These are phyloP conservation scores for Thymus quinquecostatus DNA, from an alignment of 257 asterid genomes.

Conservation along the genomic window DNA sequence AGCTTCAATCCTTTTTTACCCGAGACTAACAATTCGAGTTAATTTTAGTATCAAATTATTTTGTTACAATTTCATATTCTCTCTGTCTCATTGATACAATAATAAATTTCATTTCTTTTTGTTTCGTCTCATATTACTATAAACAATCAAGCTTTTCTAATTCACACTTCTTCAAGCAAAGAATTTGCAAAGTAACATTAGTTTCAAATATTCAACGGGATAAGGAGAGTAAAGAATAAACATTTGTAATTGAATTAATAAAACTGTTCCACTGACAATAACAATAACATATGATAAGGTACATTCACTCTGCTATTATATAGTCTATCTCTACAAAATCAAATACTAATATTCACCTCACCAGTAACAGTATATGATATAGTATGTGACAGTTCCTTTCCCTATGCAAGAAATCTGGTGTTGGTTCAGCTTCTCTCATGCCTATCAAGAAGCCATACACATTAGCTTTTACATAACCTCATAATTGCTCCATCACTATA, in stretches of 20 bases:
- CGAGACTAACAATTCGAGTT: too few species aligned
- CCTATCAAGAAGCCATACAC: not conserved
- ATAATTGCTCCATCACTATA: not conserved
- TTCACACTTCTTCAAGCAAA: too few species aligned
- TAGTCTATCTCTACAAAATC: not conserved
- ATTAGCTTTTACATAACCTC: too few species aligned
- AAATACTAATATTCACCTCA: slow-evolving; percentile 5
- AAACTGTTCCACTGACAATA: not conserved
- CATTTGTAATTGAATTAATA: not conserved
- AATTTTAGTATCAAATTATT: too few species aligned
- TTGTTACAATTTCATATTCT: too few species aligned
- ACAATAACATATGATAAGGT: not conserved
- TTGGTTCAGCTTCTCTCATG: not conserved
- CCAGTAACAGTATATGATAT: not conserved
- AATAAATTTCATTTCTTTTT: too few species aligned
- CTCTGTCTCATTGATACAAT: too few species aligned
- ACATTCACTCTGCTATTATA: not conserved
- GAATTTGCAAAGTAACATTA: not conserved
- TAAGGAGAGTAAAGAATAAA: not conserved
- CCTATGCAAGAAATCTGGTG: not conserved
- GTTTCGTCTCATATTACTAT: too few species aligned
- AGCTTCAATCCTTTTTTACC: too few species aligned
- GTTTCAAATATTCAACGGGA: not conserved
- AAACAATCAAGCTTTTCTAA: too few species aligned
- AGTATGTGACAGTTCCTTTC: not conserved